Conservation (phyloP, 2,329 filamentous ascomycete genomes). For the Daldinia sp. region DNA sequence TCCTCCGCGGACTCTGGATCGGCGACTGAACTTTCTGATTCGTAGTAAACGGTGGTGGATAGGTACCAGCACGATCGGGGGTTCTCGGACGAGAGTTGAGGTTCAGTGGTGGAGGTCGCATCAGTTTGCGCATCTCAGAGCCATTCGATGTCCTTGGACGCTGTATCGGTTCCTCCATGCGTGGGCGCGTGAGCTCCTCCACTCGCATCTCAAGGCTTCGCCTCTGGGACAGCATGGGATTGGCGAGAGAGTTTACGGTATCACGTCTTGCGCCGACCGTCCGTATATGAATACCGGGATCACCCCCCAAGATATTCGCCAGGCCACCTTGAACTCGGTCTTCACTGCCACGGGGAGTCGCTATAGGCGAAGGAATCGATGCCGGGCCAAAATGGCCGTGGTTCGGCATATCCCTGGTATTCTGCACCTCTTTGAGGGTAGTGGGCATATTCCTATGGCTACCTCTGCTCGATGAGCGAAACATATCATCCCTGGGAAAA, state of each 20-base stretch:
- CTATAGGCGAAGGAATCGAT: constrained; percentile 59
- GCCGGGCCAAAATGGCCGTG: constrained; percentile 48
- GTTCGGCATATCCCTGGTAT: constrained; percentile 37
- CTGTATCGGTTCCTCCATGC: constrained; percentile 15
- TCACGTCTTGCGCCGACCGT: constrained; percentile 65
- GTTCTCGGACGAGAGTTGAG: constrained; percentile 29
- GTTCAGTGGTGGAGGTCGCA: constrained; percentile 36
- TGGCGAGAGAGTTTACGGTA: constrained; percentile 60
- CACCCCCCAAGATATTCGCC: constrained; percentile 48
- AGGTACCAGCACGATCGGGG: constrained; percentile 37
- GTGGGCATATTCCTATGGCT: constrained; percentile 46
- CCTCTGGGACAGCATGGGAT: constrained; percentile 51
- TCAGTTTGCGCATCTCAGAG: constrained; percentile 12
- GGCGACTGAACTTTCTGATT: constrained; percentile 32
- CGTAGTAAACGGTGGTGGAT: constrained; percentile 27
- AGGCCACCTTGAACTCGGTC: constrained; percentile 48
- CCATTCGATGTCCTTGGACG: constrained; percentile 45
- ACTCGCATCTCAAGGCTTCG: constrained; percentile 64
- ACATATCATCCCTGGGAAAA: constrained; percentile 33
- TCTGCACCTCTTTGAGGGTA: constrained; percentile 42
- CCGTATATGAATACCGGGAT: constrained; percentile 62
- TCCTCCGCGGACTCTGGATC: constrained; percentile 18
- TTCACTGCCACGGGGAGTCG: constrained; percentile 57
- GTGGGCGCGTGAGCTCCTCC: constrained; percentile 48
- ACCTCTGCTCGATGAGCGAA: constrained; percentile 43